Percentiles rank a stretch among this genome's conserved stretches.
These are phyloP conservation scores for Sarcodon aspratus DNA, from an alignment of 768 basidiomycete genomes.

Conservation along the genomic window DNA sequence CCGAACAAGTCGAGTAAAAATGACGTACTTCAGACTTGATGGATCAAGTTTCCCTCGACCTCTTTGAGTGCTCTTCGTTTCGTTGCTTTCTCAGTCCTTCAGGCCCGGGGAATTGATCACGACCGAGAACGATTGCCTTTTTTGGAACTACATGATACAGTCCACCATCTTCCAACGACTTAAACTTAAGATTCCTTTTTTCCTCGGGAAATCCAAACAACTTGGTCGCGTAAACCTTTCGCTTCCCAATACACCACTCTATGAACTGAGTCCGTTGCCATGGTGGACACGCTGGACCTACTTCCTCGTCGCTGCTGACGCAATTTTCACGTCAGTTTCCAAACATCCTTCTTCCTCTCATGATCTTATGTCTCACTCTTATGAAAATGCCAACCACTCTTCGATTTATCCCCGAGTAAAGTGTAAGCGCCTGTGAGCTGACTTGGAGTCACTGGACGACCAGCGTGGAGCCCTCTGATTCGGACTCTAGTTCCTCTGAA, in stretches of 20 bases:
- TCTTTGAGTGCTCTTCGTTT: too few relatives aligned
- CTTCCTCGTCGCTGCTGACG: slow-evolving; percentile 10
- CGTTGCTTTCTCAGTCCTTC: too few relatives aligned
- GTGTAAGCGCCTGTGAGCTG: slow-evolving; percentile 10
- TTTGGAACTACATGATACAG: too few relatives aligned
- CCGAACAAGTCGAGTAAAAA: too few relatives aligned
- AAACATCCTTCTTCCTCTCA: background rate
- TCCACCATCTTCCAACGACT: too few relatives aligned
- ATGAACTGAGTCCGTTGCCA: slow-evolving; percentile 10
- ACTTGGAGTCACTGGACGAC: slow-evolving; percentile 14
- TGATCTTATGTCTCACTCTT: background rate
- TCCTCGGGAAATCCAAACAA: too few relatives aligned
- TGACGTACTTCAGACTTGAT: too few relatives aligned
- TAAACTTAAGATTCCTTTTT: too few relatives aligned
- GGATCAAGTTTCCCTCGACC: too few relatives aligned
- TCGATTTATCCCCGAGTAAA: slow-evolving; percentile 1
- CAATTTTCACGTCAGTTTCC: slow-evolving; percentile 12
- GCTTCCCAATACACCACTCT: slow-evolving; percentile 7
- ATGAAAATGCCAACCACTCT: background rate
- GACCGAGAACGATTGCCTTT: too few relatives aligned
- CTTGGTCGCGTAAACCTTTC: background rate
- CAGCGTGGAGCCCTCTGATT: background rate
- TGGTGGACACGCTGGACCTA: slow-evolving; percentile 16
- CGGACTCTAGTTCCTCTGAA: background rate
- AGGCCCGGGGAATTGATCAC: too few relatives aligned